Conservation (phyloP, 2,329 filamentous ascomycete genomes). For the Taxawa tesnikishii region DNA sequence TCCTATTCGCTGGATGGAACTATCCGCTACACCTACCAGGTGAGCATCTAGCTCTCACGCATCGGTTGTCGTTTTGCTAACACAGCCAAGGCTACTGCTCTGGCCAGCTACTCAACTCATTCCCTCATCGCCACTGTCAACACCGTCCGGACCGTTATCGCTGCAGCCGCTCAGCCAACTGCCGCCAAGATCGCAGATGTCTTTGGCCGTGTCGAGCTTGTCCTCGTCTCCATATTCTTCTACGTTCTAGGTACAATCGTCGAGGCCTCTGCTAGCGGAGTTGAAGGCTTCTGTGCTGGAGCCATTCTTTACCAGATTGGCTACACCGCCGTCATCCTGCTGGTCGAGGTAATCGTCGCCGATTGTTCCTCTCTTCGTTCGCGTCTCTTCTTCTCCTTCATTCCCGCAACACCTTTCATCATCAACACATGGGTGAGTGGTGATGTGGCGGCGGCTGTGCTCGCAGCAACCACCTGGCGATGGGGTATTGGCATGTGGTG, state of each 20-base stretch:
- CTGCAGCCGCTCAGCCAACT: constrained; percentile 40
- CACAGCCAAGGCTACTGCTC: constrained; percentile 37
- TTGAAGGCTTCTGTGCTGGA: constrained; percentile 44
- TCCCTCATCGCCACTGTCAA: constrained; percentile 47
- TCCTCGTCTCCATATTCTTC: constrained; percentile 43
- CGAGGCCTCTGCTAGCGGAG: constrained; percentile 37
- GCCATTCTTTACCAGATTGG: constrained; percentile 51
- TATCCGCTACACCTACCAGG: constrained; percentile 42
- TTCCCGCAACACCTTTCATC: constrained; percentile 47
- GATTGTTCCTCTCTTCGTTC: constrained; percentile 52
- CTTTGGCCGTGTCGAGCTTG: constrained; percentile 48
- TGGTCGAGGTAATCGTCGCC: constrained; percentile 52
- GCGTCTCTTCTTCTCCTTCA: constrained; percentile 52
- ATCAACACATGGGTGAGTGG: constrained; percentile 53
- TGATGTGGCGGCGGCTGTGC: constrained; percentile 39
- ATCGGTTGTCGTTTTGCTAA: not conserved
- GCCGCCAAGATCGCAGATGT: constrained; percentile 47
- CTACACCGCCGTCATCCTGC: constrained; percentile 48
- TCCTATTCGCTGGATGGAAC: constrained; percentile 50
- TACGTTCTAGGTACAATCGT: constrained; percentile 44
- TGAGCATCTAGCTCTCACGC: constrained; percentile 7
- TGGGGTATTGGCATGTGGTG: constrained; percentile 59
- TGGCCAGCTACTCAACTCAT: constrained; percentile 38
- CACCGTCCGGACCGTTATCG: constrained; percentile 46
- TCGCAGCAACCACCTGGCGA: constrained; percentile 39